Evolutionary conservation across 352 stramenopile genomes (phyloP), one percentile per base, ranked within the genome.

Genomic region (Blastocystis sp.): DNA sequence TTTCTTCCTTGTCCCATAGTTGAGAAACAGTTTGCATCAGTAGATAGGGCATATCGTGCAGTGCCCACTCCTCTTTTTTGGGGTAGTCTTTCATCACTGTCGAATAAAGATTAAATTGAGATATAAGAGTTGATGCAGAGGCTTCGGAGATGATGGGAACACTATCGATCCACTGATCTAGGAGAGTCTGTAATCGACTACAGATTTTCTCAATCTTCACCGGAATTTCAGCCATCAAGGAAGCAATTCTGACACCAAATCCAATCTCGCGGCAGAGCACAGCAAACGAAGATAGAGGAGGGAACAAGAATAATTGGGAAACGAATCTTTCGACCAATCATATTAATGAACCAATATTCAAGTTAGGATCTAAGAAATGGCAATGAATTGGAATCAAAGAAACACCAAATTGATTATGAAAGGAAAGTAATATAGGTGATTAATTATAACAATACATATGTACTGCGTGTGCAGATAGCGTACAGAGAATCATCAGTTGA

Each of bases 1-100:
- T 80, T 12, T 63, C 39, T 43, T 80, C 69, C 27, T 58, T 39
- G 14, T 80, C 69, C 69, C 69, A 80, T 21, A 80, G 46, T 37
- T 80, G 69, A 29, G 69, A 80, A 14, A 80, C 35, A 0, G 69
- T 80, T 24, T 80, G 69, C 69, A 80, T 80, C 1, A 80, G n/a
- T 12, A 80, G 69, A 80, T 80, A 80, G 5, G 69, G 35, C 69
- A 80, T 80, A 42, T 80, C 69, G 21, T 80, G 69, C 12, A 80
- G 12, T 24, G 69, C 69, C 69, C 69, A 80, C 49, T 80, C 69
- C n/a, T 63, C 69, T 37, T 80, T 80, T 9, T 54, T 51, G 29
- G 46, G 16, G 37, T 63, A 51, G 43, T 80, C 69, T 29, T 59
- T 58, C 69, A 80, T 80, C 35, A 63, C 46, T 11, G 42, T 63